Evolutionary conservation across 495 filamentous ascomycete genomes (phyloP), one percentile per base, ranked within the genome.

Genomic region (Penicillium cinerascens): DNA sequence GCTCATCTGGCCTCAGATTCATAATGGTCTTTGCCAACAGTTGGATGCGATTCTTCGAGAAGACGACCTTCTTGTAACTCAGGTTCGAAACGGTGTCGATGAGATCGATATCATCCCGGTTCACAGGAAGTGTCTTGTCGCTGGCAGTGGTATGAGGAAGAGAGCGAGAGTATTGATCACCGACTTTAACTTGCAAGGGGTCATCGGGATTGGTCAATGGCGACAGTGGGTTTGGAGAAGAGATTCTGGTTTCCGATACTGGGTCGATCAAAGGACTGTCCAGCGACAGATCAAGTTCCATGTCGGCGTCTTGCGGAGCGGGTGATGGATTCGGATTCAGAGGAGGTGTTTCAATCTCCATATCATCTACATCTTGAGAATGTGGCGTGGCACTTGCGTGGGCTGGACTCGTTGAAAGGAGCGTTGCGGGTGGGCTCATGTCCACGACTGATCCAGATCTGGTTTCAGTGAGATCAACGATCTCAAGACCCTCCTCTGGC

Each of bases 391-490:
- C 4, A 39, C 7, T 20, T 18, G 18, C 16, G 18, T 20, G 6
- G 37, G n/a, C 37, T 20, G 37, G 13, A 1, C 4, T 39, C n/a
- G 2, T 16, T 39, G 37, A 10, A 20, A 39, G 4, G 37, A 11
- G 3, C 13, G 37, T 16, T 20, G n/a, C n/a, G n/a, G n/a, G 2
- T 39, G n/a, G 37, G 13, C 37, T 16, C 18, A 33, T 16, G 27
- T 44, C 50, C 17, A 37, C 42, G 16, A 60, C 52, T 21, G 64
- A 59, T 9, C 66, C 63, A 10, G 26, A 15, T 9, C 11, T 20
- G 9, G 25, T 16, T 18, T 27, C 42, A 6, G 69, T 70, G 20
- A 74, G 59, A 60, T 74, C 70, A 49, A 72, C 29, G 10, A 36
- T 23, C 20, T 47, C 44, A 16, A 33, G 11, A 15, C 29, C 29